A percentile compares a stretch with the other conserved stretches of the same genome.
phyloP scores from a whole-genome alignment of 306 rosid genomes.

The Erythrophleum fordii region DNA sequence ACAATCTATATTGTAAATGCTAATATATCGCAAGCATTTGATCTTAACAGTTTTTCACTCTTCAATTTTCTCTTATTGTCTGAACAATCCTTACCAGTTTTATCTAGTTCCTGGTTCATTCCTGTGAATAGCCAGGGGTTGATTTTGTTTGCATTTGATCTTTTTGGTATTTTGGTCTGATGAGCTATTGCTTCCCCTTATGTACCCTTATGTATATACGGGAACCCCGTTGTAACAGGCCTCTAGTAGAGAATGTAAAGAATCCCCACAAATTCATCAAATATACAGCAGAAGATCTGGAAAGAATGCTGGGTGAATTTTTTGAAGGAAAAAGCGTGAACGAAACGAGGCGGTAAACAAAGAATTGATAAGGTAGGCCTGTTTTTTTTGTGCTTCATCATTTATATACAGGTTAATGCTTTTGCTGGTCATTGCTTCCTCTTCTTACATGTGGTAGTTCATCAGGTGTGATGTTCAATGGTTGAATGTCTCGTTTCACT shows the following conservation, averaged over 20 bases:
- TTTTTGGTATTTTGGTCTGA: neutral
- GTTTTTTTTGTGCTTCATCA: neutral
- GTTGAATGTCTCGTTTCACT: no score
- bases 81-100: neutral
- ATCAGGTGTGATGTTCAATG: no score
- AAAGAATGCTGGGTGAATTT: slow-evolving; percentile 93
- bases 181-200: slow-evolving; percentile 13
- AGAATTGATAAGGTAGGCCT: slow-evolving; percentile 18
- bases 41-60: neutral
- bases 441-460: no score
- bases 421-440: neutral
- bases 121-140: neutral
- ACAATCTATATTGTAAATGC: neutral
- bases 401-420: neutral
- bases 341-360: slow-evolving; percentile 64
- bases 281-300: slow-evolving; percentile 84
- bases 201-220: neutral
- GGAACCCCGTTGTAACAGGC: slow-evolving; percentile 46
- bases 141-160: slow-evolving; percentile 18
- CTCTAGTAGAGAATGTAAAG: slow-evolving; percentile 85
- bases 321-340: slow-evolving; percentile 85
- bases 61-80: neutral
- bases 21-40: neutral
- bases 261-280: slow-evolving; percentile 80
- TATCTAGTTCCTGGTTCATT: neutral